Percentiles rank a stretch among this genome's conserved stretches.
phyloP scores from a whole-genome alignment of 176 grass and related monocot species.

The Luzula sylvatica region DNA sequence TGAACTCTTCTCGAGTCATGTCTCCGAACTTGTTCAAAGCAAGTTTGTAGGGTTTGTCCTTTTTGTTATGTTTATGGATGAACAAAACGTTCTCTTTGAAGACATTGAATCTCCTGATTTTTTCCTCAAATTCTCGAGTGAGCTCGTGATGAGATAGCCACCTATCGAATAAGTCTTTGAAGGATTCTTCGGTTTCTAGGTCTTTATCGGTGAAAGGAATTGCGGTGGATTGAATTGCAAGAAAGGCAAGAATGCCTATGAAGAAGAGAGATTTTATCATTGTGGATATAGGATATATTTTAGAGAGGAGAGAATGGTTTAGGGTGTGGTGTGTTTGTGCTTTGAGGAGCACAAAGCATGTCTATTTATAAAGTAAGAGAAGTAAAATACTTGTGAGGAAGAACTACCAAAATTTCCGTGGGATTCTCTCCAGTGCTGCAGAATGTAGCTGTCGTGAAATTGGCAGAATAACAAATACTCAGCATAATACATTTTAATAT shows the following conservation, averaged over 20 bases:
- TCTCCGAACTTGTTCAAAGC: constrained; percentile 32
- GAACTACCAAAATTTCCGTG: neutral
- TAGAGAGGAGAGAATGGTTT: neutral
- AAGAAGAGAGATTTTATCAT: constrained; percentile 2
- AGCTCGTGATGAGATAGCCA: constrained; percentile 14
- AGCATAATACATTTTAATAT: no score
- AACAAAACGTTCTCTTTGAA: constrained; percentile 30
- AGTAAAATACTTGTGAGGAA: constrained; percentile 7
- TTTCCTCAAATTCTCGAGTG: neutral
- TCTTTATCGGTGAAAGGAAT: constrained; percentile 38
- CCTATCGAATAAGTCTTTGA: constrained; percentile 18
- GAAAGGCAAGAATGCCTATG: neutral
- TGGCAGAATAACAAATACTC: no score
- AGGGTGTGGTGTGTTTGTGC: neutral
- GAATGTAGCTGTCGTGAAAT: no score
- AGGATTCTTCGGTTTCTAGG: constrained; percentile 23
- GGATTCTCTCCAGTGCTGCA: no score
- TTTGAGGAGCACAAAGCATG: constrained; percentile 2
- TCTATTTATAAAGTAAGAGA: neutral
- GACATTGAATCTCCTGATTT: constrained; percentile 13
- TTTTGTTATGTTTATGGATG: constrained; percentile 28
- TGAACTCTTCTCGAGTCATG: constrained; percentile 27
- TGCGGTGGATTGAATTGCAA: constrained; percentile 1
- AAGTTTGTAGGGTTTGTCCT: constrained; percentile 18
- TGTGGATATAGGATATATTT: neutral